A percentile compares a stretch with the other conserved stretches of the same genome.
Evolutionary conservation across 352 stramenopile species (phyloP).

Genomic region (Phytopythium helicoides): DNA sequence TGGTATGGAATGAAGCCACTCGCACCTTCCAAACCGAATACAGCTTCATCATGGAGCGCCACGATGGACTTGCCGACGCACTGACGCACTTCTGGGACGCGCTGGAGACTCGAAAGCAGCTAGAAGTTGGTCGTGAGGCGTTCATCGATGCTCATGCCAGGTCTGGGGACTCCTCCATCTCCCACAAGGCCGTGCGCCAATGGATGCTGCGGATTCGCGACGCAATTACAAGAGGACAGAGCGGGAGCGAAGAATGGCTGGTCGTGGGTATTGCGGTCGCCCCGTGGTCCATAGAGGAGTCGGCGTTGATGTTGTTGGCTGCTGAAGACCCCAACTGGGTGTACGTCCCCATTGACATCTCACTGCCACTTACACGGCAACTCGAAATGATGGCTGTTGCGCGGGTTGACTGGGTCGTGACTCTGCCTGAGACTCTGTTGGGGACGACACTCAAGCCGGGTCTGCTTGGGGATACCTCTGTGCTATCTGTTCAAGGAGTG

Average conservation of each 20-base stretch:
- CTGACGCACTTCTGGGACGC: conserved; percentile 2
- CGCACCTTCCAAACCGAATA: not conserved
- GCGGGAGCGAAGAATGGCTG: conserved; percentile 3
- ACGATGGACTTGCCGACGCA: not conserved
- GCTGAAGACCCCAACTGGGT: conserved; percentile 23
- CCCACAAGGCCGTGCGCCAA: conserved; percentile 14
- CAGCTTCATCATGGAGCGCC: not conserved
- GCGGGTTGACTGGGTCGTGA: conserved; percentile 28
- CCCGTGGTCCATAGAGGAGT: conserved; percentile 49
- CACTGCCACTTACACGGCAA: conserved; percentile 26
- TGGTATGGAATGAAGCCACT: no score
- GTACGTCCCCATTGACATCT: conserved; percentile 47
- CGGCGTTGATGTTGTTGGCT: conserved; percentile 33
- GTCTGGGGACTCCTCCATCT: not conserved
- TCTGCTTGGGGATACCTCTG: not conserved
- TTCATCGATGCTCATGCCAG: not conserved
- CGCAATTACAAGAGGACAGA: not conserved
- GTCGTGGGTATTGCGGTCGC: conserved; percentile 39
- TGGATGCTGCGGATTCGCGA: conserved; percentile 17
- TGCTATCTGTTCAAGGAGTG: not conserved
- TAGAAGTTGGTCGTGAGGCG: not conserved
- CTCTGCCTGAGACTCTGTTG: conserved; percentile 16
- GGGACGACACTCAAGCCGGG: conserved; percentile 11
- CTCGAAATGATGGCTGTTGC: conserved; percentile 20
- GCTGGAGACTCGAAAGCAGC: no score